phyloP scores from a whole-genome alignment of 495 filamentous ascomycete genomes.

The Xylaria castorea region DNA sequence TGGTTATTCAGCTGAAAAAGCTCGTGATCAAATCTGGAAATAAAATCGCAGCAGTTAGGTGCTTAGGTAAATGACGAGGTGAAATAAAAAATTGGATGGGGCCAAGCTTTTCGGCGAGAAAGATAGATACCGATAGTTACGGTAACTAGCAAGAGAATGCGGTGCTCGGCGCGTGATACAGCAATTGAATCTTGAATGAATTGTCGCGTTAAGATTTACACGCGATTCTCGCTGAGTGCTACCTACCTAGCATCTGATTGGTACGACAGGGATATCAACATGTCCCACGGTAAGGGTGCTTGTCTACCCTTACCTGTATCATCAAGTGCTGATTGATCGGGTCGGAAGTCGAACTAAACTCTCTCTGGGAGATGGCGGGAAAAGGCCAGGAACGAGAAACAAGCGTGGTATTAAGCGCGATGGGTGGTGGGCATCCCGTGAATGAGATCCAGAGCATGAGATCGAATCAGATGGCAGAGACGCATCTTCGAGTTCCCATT shows the following conservation, averaged over 20 bases:
- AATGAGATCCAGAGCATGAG: constrained; percentile 17
- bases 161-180: background rate
- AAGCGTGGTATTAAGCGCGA: constrained; percentile 28
- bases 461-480: constrained; percentile 28
- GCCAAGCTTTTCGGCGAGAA: constrained; percentile 1
- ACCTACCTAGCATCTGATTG: constrained; percentile 18
- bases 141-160: background rate
- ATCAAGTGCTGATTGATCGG: background rate
- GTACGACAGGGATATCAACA: constrained; percentile 3
- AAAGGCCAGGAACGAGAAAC: constrained; percentile 22
- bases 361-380: background rate
- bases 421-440: constrained; percentile 20
- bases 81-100: background rate
- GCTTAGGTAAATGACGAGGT: constrained; percentile 7
- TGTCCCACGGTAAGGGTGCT: background rate
- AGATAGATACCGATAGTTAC: background rate
- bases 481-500: constrained; percentile 19
- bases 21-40: background rate
- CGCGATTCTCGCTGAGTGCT: constrained; percentile 5
- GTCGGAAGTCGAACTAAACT: background rate
- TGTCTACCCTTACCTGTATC: background rate
- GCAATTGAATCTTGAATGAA: background rate
- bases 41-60: background rate
- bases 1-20: background rate
- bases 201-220: background rate